phyloP scores from a whole-genome alignment of 2,329 filamentous ascomycete genomes.

The Elsinoe batatas region DNA sequence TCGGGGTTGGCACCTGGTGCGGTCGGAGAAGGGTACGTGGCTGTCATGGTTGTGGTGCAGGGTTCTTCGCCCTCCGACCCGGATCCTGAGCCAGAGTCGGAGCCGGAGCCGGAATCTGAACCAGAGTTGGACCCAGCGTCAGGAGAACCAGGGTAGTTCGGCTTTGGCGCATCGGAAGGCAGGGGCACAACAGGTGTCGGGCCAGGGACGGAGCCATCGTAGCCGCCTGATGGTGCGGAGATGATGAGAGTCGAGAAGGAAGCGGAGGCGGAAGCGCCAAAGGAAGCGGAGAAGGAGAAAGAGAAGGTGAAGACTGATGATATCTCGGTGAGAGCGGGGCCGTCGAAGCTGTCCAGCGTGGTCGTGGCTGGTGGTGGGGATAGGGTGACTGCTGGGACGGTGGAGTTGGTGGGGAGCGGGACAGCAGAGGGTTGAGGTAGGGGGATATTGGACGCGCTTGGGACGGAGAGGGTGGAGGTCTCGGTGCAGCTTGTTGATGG shows the following conservation, averaged over 20 bases:
- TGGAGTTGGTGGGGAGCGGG: conserved; percentile 5
- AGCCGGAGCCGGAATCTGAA: background rate
- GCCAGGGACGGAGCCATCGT: background rate
- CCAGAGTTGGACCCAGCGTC: background rate
- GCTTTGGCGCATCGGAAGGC: background rate
- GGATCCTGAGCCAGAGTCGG: background rate
- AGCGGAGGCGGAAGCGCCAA: background rate
- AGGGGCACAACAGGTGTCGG: background rate
- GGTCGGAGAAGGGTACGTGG: background rate
- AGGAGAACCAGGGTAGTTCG: background rate
- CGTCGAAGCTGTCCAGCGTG: background rate
- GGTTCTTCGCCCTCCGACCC: too few relatives aligned
- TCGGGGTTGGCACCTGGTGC: background rate
- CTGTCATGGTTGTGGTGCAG: too few relatives aligned
- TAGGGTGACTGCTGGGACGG: background rate
- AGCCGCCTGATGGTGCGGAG: conserved; percentile 1
- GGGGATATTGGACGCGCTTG: background rate
- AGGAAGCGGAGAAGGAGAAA: background rate
- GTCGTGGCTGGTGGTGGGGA: background rate
- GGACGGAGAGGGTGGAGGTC: background rate
- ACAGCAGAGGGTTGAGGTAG: background rate
- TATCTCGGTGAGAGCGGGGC: background rate
- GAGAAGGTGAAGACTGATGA: background rate
- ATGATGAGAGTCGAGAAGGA: background rate
- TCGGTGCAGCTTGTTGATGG: background rate